Base-by-base conservation (phyloP, 2,329 filamentous ascomycete genomes). In the Aspergillus felis region DNA sequence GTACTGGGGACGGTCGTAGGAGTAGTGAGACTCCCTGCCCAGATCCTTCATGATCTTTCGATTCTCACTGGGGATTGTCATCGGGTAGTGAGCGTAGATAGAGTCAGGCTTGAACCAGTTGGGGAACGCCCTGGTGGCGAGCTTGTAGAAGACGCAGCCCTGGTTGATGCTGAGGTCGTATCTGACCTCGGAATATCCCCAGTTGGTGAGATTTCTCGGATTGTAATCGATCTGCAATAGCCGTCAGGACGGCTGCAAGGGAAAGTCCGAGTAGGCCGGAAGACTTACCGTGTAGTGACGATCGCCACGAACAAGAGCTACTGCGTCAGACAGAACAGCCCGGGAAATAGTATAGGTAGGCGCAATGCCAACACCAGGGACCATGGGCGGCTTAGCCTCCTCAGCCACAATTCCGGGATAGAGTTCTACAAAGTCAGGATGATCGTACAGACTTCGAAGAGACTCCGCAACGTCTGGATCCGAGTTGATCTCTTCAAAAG, bases 121-220 rank as follows among this genome's bases (percentile, higher is more conserved):
- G 0, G 91, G 91, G 79, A 95, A 91, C 0, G 90, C 89, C 4
- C 88, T 84, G 38, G 90, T 79, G 70, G 92, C 88, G 38, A 95
- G 81, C 78, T 94, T 95, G 79, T 92, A 92, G 74, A 93, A 90
- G 12, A 92, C 85, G 64, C 88, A 91, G 50, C 91, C 91, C 68
- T 94, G 87, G 73, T 94, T 89, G 62, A 93, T 75, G 57, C 82
- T 84, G 24, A 87, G 75, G 64, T 95, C 89, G 56, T 87, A 90
- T 22, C 89, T 81, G 3, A 84, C 88, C 69, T 91, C 88, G 55
- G 85, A 84, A 76, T 84, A 93, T 22, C 91, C 91, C 90, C 90
- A 96, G 74, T 91, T 92, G 1, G 91, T 95, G 50, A 95, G 75
- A 64, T 86, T 85, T 8, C 85, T 83, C 0, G 90, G 84, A 63